Percentiles rank a stretch among this genome's conserved stretches.
Conservation (phyloP, 2,329 filamentous ascomycete genomes). For the Cadophora sp. region DNA sequence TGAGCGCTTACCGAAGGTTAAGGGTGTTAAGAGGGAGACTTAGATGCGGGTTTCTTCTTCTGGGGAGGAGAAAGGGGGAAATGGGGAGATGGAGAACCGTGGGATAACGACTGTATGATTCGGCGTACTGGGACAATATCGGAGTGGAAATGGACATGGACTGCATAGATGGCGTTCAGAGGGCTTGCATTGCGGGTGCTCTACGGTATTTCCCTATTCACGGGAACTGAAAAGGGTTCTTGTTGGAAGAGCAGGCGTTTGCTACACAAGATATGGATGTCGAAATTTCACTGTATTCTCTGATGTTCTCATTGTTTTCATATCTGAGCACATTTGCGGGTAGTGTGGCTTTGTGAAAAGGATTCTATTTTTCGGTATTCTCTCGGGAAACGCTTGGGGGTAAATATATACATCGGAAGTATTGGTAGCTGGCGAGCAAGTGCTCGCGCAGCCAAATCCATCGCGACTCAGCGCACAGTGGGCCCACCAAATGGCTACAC, state of each 20-base stretch:
- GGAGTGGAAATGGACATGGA: neutral
- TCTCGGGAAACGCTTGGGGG: constrained; percentile 6
- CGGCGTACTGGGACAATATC: neutral
- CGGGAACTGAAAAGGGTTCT: neutral
- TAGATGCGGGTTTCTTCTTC: neutral
- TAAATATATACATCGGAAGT: constrained; percentile 12
- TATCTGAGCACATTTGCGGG: neutral
- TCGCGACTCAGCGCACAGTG: neutral
- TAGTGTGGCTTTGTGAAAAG: too few species aligned
- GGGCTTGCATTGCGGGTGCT: constrained; percentile 18
- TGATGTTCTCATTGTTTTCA: neutral
- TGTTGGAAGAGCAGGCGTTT: neutral
- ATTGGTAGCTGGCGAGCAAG: neutral
- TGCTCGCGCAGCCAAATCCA: constrained; percentile 4
- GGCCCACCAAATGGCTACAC: neutral
- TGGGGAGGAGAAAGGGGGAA: neutral
- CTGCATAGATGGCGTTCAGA: constrained; percentile 18
- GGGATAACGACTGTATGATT: constrained; percentile 19
- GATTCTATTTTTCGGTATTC: neutral
- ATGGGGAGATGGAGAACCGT: neutral
- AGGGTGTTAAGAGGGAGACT: constrained; percentile 38
- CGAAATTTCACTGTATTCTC: neutral
- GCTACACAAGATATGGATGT: neutral
- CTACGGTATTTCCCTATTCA: neutral
- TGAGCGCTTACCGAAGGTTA: constrained; percentile 73